These are phyloP conservation scores for Aspergillus hortae DNA, from an alignment of 2,329 filamentous ascomycete genomes.

Conservation along the genomic window DNA sequence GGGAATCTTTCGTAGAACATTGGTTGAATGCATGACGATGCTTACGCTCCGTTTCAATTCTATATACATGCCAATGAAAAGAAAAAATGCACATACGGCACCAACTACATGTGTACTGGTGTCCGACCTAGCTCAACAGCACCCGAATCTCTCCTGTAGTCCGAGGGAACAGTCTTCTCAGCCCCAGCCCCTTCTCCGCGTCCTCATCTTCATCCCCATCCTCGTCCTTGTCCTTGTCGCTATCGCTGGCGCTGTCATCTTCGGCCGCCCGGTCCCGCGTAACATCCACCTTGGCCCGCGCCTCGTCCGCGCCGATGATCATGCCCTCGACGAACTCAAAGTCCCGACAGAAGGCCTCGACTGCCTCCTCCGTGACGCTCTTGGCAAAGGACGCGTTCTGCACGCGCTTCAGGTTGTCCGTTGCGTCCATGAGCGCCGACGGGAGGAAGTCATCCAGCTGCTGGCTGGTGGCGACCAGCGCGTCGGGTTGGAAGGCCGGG, in stretches of 20 bases:
- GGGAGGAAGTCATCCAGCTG: conserved; percentile 86
- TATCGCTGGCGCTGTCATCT: no score
- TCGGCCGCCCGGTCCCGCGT: neutral
- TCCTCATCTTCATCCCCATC: conserved; percentile 37
- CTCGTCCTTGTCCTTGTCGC: conserved; percentile 18
- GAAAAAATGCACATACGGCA: no score
- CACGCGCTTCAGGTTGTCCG: conserved; percentile 72
- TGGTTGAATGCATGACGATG: no score
- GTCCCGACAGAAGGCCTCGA: conserved; percentile 76
- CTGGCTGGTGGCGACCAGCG: conserved; percentile 67
- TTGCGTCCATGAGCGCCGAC: conserved; percentile 87
- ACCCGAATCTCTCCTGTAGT: conserved; percentile 63
- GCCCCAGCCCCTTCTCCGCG: conserved; percentile 29
- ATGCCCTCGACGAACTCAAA: conserved; percentile 69
- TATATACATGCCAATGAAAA: neutral
- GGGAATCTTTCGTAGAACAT: neutral
- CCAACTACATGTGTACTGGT: no score
- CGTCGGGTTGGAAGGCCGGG: conserved; percentile 56
- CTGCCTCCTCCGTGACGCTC: conserved; percentile 75
- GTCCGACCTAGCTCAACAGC: conserved; percentile 49
- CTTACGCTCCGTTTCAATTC: neutral
- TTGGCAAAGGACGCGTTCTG: conserved; percentile 69
- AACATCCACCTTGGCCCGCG: conserved; percentile 32
- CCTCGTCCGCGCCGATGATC: conserved; percentile 58
- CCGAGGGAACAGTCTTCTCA: conserved; percentile 60